Conservation (phyloP, 176 grass and related monocot species). For the Luzula sylvatica region DNA sequence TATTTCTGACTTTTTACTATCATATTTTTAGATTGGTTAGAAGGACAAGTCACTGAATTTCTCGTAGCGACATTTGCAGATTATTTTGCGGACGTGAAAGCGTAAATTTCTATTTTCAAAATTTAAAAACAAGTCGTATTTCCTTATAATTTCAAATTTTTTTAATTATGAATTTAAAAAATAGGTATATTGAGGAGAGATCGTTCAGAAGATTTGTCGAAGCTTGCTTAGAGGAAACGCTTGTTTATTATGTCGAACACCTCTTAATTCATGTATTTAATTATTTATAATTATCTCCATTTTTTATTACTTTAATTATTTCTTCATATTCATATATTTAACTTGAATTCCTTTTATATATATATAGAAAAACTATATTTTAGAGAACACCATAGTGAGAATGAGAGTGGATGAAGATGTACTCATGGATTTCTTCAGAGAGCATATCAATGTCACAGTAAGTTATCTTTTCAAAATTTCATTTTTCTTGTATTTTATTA, state of each 20-base stretch:
- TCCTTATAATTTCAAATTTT: background rate
- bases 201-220: slow-evolving; percentile 95
- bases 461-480: slow-evolving; percentile 37
- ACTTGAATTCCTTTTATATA: background rate
- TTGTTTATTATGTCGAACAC: slow-evolving; percentile 89
- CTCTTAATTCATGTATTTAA: slow-evolving; percentile 74
- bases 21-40: slow-evolving; percentile 56
- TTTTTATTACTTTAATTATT: background rate
- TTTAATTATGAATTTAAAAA: slow-evolving; percentile 7
- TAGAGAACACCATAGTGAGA: slow-evolving; percentile 74
- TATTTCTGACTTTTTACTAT: slow-evolving; percentile 20
- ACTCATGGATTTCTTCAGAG: slow-evolving; percentile 97
- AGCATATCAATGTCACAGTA: slow-evolving; percentile 75
- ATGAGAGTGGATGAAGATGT: slow-evolving; percentile 99
- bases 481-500: background rate
- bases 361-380: slow-evolving; percentile 74
- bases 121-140: background rate
- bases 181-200: slow-evolving; percentile 96
- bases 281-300: background rate
- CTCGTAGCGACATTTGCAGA: slow-evolving; percentile 81
- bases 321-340: background rate
- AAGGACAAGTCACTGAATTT: slow-evolving; percentile 86
- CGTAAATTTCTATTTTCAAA: slow-evolving; percentile 38
- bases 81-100: slow-evolving; percentile 93
- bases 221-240: slow-evolving; percentile 90